phyloP scores from a whole-genome alignment of 257 asterid species.

The Solanum dulcamara region DNA sequence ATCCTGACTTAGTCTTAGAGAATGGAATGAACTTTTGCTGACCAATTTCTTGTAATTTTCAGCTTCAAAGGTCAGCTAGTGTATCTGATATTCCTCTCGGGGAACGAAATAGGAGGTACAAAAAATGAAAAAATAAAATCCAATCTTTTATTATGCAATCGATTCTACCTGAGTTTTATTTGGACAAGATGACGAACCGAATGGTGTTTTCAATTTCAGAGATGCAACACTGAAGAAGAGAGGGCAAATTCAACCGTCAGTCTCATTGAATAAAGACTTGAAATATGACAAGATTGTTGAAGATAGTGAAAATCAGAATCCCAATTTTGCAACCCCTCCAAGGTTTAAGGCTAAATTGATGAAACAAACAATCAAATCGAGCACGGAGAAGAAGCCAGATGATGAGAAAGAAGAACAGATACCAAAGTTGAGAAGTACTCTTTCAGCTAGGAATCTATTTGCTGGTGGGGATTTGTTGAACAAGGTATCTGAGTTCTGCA shows the following conservation, averaged over 20 bases:
- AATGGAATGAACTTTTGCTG: not conserved
- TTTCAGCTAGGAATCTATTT: slow-evolving; percentile 77
- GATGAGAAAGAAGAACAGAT: slow-evolving; percentile 29
- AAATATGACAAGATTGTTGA: slow-evolving; percentile 24
- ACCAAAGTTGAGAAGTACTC: slow-evolving; percentile 66
- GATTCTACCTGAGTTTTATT: not conserved
- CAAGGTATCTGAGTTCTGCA: slow-evolving; percentile 83
- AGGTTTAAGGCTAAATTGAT: slow-evolving; percentile 19
- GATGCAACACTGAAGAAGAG: slow-evolving; percentile 71
- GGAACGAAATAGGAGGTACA: slow-evolving; percentile 57
- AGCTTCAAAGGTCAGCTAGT: slow-evolving; percentile 51
- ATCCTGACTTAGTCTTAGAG: not conserved
- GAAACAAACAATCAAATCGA: slow-evolving; percentile 52
- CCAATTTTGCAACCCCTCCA: slow-evolving; percentile 50
- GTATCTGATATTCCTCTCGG: slow-evolving; percentile 53
- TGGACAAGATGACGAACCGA: not conserved
- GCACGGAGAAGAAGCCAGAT: slow-evolving; percentile 37
- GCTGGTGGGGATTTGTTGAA: slow-evolving; percentile 71
- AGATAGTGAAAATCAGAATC: slow-evolving; percentile 69
- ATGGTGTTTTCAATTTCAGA: slow-evolving; percentile 27
- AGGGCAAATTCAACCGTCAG: slow-evolving; percentile 33
- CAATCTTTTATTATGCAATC: not conserved
- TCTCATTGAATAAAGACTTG: slow-evolving; percentile 23
- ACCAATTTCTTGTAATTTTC: not conserved
- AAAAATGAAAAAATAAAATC: not conserved